Evolutionary conservation across 306 rosid species (phyloP), one percentile per base, ranked within the genome.

Genomic region (Abrus precatorius): DNA sequence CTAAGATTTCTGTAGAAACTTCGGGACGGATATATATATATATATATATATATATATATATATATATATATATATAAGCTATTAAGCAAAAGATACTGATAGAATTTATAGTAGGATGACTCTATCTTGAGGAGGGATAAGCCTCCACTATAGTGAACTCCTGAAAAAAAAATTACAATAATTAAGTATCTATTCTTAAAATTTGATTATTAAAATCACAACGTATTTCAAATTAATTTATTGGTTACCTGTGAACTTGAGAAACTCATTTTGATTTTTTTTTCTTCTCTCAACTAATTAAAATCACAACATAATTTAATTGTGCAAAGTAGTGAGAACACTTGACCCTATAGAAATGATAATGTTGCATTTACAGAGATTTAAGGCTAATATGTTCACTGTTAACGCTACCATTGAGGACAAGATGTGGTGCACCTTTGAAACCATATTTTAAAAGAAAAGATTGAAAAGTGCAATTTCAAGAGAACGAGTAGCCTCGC

Each of bases 51-150:
- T 36, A 2, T 36, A 36, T 36, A 36, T 36, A 2, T 36, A 36
- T n/a, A n/a, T n/a, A n/a, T n/a, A n/a, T n/a, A n/a, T n/a, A 34
- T 36, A 36, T 36, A 2, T 36, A 36, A 60, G 14, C 27, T 12
- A n/a, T 4, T 64, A 40, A 40, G 50, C 32, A 38, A 14, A 38
- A 64, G 70, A 64, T 40, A 14, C 33, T 3, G 50, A 44, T 5
- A 66, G 73, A 67, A 43, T 41, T 47, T 48, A 34, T 20, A 27
- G 27, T 45, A 44, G 69, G 32, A 9, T 64, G 50, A 44, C 1
- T 63, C 14, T 38, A 36, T 64, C 70, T 64, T 14, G 70, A 14
- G 7, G 2, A 65, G 32, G 70, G 71, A 65, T 65, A 7, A 40
- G 33, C 33, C 32, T 65, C 71, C 6, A 13, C 48, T n/a, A 67